Percentiles rank a stretch among this genome's conserved stretches.
These are phyloP conservation scores for Umbelopsis vinacea DNA, from an alignment of 192 early-diverging fungal species.

Conservation along the genomic window DNA sequence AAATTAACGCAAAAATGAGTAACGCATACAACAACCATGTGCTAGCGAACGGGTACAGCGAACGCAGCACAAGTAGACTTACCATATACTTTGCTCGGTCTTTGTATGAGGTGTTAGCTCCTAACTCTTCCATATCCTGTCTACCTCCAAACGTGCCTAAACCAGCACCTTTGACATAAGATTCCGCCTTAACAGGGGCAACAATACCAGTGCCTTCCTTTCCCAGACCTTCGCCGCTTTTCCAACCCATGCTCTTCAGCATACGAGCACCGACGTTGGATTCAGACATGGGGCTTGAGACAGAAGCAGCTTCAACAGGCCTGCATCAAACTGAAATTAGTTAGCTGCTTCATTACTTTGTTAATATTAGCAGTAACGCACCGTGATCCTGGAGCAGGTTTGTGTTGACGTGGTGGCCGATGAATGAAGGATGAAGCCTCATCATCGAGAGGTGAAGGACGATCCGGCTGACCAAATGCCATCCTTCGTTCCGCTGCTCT, in stretches of 20 bases:
- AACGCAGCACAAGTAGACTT: neutral
- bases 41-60: neutral
- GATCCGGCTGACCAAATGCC: constrained; percentile 61
- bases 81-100: constrained; percentile 32
- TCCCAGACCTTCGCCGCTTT: constrained; percentile 86
- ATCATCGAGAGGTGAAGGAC: constrained; percentile 32
- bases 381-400: neutral
- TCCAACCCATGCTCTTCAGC: constrained; percentile 91
- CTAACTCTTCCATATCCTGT: constrained; percentile 22
- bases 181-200: constrained; percentile 84
- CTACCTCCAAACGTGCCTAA: constrained; percentile 42
- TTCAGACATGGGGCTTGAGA: constrained; percentile 44
- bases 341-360: too few relatives aligned
- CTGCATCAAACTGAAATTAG: constrained; percentile 1
- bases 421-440: neutral
- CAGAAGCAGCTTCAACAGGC: constrained; percentile 21
- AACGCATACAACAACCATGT: neutral
- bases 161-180: constrained; percentile 49
- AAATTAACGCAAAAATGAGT: neutral
- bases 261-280: constrained; percentile 70
- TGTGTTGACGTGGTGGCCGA: neutral
- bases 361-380: neutral
- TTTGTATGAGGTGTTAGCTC: constrained; percentile 24
- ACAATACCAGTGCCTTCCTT: constrained; percentile 85
- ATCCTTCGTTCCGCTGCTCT: constrained; percentile 67